Conservation (phyloP, 1,284 basidiomycete genomes). For the Rhodotorula sp. region DNA sequence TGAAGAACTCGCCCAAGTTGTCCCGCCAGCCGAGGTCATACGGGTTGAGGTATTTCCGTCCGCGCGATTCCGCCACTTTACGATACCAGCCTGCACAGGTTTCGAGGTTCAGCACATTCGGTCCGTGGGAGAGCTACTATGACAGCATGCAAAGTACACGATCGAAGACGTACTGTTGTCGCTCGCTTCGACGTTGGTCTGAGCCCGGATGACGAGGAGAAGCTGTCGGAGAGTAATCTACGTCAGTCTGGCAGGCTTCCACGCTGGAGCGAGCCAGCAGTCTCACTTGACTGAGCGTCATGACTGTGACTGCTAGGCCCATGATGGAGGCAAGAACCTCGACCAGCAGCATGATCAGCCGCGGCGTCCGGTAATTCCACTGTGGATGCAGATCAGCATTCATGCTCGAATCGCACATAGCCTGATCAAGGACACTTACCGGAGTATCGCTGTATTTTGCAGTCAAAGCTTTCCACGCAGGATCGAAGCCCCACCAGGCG, state of each 20-base stretch:
- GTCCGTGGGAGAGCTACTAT: too few relatives aligned
- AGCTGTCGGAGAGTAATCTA: slow-evolving; percentile 56
- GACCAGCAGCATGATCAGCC: slow-evolving; percentile 66
- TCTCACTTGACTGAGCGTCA: slow-evolving; percentile 55
- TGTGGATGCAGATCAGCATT: not conserved
- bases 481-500: not conserved
- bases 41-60: slow-evolving; percentile 77
- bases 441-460: not conserved
- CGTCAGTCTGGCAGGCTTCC: not conserved
- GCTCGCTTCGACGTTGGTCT: slow-evolving; percentile 87
- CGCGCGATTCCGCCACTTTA: slow-evolving; percentile 59
- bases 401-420: too few relatives aligned
- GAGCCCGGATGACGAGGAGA: slow-evolving; percentile 69
- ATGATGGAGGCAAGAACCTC: slow-evolving; percentile 74
- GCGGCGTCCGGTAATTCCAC: slow-evolving; percentile 56
- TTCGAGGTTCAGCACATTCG: not conserved
- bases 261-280: fast-evolving
- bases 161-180: slow-evolving; percentile 61
- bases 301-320: slow-evolving; percentile 70
- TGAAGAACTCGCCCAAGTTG: slow-evolving; percentile 86
- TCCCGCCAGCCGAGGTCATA: slow-evolving; percentile 75
- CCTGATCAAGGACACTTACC: not conserved
- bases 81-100: slow-evolving; percentile 59
- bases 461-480: not conserved
- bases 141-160: too few relatives aligned